A percentile compares a stretch with the other conserved stretches of the same genome.
These are phyloP conservation scores for Musa balbisiana DNA, from an alignment of 202 grass and related monocot genomes.

Conservation along the genomic window DNA sequence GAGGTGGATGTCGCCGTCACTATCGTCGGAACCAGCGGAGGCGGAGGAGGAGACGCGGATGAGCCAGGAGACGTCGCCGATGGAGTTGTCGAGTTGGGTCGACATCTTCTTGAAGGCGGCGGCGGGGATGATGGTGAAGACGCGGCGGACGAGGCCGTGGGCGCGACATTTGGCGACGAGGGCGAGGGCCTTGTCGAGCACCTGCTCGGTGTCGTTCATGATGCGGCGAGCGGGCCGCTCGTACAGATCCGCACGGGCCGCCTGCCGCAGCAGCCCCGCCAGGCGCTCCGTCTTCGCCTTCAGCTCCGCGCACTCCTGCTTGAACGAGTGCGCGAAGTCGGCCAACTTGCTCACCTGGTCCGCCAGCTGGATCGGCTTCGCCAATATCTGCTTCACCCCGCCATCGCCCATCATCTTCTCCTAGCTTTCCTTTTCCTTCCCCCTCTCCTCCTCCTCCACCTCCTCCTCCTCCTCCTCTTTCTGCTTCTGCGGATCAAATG, in stretches of 20 bases:
- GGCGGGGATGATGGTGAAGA: slow-evolving; percentile 94
- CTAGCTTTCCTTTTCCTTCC: no score
- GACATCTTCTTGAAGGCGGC: slow-evolving; percentile 83
- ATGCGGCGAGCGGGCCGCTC: slow-evolving; percentile 87
- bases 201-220: slow-evolving; percentile 95
- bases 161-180: slow-evolving; percentile 81
- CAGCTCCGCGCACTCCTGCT: slow-evolving; percentile 86
- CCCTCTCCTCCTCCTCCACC: no score
- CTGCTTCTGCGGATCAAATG: no score
- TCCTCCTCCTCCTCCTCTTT: no score
- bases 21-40: slow-evolving; percentile 9
- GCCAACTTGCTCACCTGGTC: slow-evolving; percentile 85
- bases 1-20: slow-evolving; percentile 72
- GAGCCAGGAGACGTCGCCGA: slow-evolving; percentile 96
- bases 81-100: slow-evolving; percentile 89
- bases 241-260: slow-evolving; percentile 83
- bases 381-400: slow-evolving; percentile 88
- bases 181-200: slow-evolving; percentile 79
- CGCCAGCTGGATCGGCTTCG: slow-evolving; percentile 86
- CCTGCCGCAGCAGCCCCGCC: slow-evolving; percentile 63
- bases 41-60: slow-evolving; percentile 71
- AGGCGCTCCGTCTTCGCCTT: slow-evolving; percentile 86
- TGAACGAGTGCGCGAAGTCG: slow-evolving; percentile 61
- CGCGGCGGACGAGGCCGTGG: slow-evolving; percentile 52
- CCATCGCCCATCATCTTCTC: slow-evolving; percentile 26